Evolutionary conservation across 1,284 basidiomycete genomes (phyloP), one percentile per base, ranked within the genome.

Genomic region (Sphagnurus paluster): DNA sequence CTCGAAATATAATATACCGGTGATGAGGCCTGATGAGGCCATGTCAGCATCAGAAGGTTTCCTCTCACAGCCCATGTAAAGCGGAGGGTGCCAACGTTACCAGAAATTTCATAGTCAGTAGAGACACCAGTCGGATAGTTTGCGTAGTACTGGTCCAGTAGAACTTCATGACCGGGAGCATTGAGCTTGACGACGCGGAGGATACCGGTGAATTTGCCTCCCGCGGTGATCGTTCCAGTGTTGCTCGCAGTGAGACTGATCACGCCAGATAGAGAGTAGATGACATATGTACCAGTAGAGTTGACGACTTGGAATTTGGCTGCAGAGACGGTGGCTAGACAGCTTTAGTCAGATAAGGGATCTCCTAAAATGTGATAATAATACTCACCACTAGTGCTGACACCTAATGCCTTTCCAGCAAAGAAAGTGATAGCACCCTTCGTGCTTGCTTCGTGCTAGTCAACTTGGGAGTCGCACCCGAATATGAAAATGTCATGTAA

Each of bases 11-110:
- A 3, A 48, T 54, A 20, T 38, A 63, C 64, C 66, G 55, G 46
- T 68, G 66, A 46, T 68, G 66, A 11, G 66, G 65, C 62, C 64
- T 68, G 66, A 46, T 68, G 66, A 11, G 66, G 65, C 62, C 64
- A 68, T 28, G 65, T 64, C 16, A 68, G 54, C 54, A 65, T 60
- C 13, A 68, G 52, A 19, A 67, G 56, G 13, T 64, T 59, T 13
- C 65, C 65, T 21, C 50, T 49, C 5, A 65, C 61, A n/a, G 49
- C 50, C 65, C 65, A 68, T 1, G 59, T 64, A 54, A 67, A 68
- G 38, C 49, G 56, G 41, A 68, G 53, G 4, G 52, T 60, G 11
- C 58, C 61, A 2, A 46, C 56, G 38, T 64, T 46, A 13, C 60
- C 61, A 11, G 53, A 35, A 43, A 67, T 62, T 8, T 52, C 50